Conservation (phyloP, 2,329 filamentous ascomycete genomes). For the Aureobasidium sp. region DNA sequence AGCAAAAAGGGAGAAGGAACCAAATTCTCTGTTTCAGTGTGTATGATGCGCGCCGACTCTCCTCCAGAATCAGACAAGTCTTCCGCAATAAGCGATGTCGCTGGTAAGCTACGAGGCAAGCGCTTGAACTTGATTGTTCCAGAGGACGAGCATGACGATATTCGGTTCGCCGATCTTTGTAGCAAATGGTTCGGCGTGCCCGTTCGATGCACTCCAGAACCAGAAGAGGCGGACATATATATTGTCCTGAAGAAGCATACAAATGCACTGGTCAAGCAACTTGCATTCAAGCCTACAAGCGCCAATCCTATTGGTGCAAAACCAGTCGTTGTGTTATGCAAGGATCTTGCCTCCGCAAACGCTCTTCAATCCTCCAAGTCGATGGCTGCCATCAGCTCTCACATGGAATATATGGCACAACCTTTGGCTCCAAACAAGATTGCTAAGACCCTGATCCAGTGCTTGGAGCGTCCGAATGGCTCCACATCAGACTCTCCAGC, state of each 20-base stretch:
- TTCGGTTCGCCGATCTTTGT: neutral
- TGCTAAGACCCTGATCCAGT: conserved; percentile 14
- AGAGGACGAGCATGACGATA: neutral
- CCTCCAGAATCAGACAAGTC: neutral
- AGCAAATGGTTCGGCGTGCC: neutral
- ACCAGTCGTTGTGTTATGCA: conserved; percentile 3
- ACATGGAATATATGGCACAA: conserved; percentile 7
- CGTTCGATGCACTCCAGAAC: neutral
- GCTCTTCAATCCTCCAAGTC: neutral
- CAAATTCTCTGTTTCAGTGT: conserved; percentile 36
- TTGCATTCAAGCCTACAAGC: neutral
- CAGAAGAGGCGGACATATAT: neutral
- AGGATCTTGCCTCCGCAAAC: conserved; percentile 5
- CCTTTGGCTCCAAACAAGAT: conserved; percentile 8
- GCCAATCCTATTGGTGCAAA: neutral
- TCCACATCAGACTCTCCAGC: neutral
- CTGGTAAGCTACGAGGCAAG: neutral
- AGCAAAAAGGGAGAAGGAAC: conserved; percentile 47
- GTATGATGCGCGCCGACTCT: neutral
- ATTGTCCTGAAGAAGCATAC: neutral
- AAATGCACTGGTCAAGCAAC: neutral
- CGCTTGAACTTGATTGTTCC: neutral
- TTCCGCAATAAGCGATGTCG: neutral
- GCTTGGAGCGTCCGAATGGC: conserved; percentile 13
- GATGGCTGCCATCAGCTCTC: neutral